Evolutionary conservation across 768 basidiomycete genomes (phyloP).

Genomic region (Solioccasus polychromus): DNA sequence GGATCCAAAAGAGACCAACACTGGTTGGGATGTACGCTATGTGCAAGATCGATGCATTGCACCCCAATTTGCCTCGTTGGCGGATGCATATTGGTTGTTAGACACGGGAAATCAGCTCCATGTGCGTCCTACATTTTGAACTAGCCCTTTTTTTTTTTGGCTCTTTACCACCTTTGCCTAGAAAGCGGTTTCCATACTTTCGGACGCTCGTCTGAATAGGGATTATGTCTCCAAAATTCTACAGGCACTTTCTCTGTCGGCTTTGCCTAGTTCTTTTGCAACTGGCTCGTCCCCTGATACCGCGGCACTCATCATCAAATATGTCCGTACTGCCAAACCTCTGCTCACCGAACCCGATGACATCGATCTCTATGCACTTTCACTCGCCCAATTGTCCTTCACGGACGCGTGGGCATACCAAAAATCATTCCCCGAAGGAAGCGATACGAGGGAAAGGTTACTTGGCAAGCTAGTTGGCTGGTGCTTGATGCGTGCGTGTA

Average conservation of each 20-base stretch:
- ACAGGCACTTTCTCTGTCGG: constrained; percentile 46
- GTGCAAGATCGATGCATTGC: constrained; percentile 58
- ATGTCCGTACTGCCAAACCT: constrained; percentile 75
- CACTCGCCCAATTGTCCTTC: constrained; percentile 63
- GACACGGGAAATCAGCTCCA: constrained; percentile 65
- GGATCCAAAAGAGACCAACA: constrained; percentile 47
- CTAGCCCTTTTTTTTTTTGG: not conserved
- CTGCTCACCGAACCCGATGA: constrained; percentile 65
- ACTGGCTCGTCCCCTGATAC: constrained; percentile 10
- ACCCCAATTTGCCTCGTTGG: constrained; percentile 69
- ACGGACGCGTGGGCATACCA: constrained; percentile 76
- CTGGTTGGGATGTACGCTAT: constrained; percentile 38
- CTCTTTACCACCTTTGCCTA: constrained; percentile 21
- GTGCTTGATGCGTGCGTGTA: constrained; percentile 63
- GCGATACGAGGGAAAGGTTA: constrained; percentile 51
- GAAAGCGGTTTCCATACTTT: constrained; percentile 70
- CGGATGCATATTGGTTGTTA: constrained; percentile 85
- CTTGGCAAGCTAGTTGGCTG: constrained; percentile 61
- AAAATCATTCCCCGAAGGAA: constrained; percentile 61
- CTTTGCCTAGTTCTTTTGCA: constrained; percentile 38
- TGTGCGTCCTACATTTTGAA: constrained; percentile 41
- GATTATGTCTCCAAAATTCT: constrained; percentile 80
- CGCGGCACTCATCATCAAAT: constrained; percentile 57
- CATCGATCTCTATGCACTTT: constrained; percentile 65
- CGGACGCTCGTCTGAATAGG: constrained; percentile 69